Percentiles rank a stretch among this genome's conserved stretches.
Evolutionary conservation across 441 rosid genomes (phyloP).

Genomic region (Theobroma grandiflorum): DNA sequence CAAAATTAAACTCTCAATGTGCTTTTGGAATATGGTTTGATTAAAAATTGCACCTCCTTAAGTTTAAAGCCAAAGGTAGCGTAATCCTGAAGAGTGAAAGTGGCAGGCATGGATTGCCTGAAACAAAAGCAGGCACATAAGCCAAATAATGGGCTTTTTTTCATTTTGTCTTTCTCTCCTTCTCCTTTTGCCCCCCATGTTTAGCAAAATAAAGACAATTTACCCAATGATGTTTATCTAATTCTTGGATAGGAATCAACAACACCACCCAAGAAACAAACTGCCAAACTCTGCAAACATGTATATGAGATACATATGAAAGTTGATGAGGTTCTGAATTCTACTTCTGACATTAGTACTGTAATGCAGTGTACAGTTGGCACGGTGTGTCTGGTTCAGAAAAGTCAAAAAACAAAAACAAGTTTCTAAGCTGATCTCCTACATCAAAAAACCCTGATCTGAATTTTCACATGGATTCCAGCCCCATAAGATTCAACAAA

Average conservation of each 20-base stretch:
- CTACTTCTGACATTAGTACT: too few species aligned
- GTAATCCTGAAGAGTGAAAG: too few species aligned
- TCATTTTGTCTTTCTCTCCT: not conserved
- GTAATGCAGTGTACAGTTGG: not conserved
- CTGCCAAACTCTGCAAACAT: conserved; percentile 22
- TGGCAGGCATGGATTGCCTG: not conserved
- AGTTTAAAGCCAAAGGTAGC: too few species aligned
- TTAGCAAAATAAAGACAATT: conserved; percentile 1
- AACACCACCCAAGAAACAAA: conserved; percentile 16
- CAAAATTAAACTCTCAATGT: too few species aligned
- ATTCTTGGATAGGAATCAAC: not conserved
- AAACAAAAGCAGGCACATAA: not conserved
- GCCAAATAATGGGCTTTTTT: not conserved
- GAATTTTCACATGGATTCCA: not conserved
- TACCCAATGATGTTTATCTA: not conserved
- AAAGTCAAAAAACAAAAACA: not conserved
- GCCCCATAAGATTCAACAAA: not conserved
- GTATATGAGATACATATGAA: not conserved
- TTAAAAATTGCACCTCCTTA: too few species aligned
- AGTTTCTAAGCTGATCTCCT: not conserved
- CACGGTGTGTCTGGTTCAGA: not conserved
- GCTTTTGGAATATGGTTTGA: too few species aligned
- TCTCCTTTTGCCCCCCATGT: not conserved
- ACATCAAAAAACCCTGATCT: too few species aligned
- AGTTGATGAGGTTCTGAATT: too few species aligned